These are phyloP conservation scores for Carex myosuroides DNA, from an alignment of 176 grass and related monocot species.

Conservation along the genomic window DNA sequence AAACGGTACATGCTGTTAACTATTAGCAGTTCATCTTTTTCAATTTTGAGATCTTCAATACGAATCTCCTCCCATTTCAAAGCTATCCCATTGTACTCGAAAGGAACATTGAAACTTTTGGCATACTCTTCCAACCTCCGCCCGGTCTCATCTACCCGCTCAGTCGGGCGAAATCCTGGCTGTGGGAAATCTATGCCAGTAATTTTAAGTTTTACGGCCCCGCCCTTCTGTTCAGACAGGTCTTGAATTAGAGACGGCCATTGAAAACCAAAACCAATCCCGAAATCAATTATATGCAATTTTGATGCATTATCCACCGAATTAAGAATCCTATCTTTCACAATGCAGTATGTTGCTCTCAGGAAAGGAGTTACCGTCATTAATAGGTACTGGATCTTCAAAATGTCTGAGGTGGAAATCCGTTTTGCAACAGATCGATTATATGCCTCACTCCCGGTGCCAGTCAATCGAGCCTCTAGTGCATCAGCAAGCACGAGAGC, in stretches of 20 bases:
- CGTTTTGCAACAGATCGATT: constrained; percentile 18
- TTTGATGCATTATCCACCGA: constrained; percentile 18
- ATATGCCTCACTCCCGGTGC: constrained; percentile 26
- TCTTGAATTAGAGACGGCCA: constrained; percentile 34
- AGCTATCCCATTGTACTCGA: constrained; percentile 34
- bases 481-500: constrained; percentile 25
- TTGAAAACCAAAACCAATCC: constrained; percentile 35
- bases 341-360: constrained; percentile 20
- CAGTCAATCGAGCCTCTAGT: constrained; percentile 30
- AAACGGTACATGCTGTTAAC: constrained; percentile 35
- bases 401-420: constrained; percentile 25
- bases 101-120: constrained; percentile 34
- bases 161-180: constrained; percentile 33
- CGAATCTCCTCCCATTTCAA: constrained; percentile 29
- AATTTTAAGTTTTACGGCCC: constrained; percentile 22
- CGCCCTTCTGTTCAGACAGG: constrained; percentile 8
- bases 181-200: constrained; percentile 32
- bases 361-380: constrained; percentile 29
- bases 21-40: constrained; percentile 29
- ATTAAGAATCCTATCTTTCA: constrained; percentile 27
- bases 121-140: constrained; percentile 33
- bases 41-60: constrained; percentile 27
- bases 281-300: constrained; percentile 36
- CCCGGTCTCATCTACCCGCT: constrained; percentile 30
- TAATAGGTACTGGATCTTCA: constrained; percentile 28